phyloP scores from a whole-genome alignment of 208 protist genomes.

The Leishmania turanica region DNA sequence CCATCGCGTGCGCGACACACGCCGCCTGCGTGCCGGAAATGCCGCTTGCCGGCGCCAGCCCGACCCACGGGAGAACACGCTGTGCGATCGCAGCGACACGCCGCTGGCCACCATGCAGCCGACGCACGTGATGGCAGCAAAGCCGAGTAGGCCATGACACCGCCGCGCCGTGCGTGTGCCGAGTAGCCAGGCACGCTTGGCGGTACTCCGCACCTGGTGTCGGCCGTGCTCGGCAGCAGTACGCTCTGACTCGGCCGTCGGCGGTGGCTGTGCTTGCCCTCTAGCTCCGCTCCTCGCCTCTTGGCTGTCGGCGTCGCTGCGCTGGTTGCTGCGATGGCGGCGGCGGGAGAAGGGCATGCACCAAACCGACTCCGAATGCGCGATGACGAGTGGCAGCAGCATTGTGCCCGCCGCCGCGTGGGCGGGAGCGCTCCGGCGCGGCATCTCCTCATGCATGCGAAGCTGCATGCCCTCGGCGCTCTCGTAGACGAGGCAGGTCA shows the following conservation, averaged over 20 bases:
- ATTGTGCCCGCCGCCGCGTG: constrained; percentile 26
- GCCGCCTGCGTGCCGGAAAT: constrained; percentile 7
- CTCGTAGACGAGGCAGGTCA: constrained; percentile 30
- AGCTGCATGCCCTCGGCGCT: constrained; percentile 42
- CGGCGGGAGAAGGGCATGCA: constrained; percentile 21
- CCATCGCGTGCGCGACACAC: constrained; percentile 26
- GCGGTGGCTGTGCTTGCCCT: too few species aligned
- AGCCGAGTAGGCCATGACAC: constrained; percentile 16
- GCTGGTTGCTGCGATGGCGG: neutral
- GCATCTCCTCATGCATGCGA: constrained; percentile 25
- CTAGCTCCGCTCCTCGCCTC: neutral
- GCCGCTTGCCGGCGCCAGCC: constrained; percentile 24
- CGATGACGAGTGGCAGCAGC: constrained; percentile 28
- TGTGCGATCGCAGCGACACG: neutral
- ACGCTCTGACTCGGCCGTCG: too few species aligned
- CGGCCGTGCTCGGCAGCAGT: too few species aligned
- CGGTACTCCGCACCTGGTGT: neutral
- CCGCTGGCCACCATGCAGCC: constrained; percentile 19
- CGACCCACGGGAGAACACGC: neutral
- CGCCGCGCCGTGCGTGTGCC: constrained; percentile 5
- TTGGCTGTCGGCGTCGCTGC: neutral
- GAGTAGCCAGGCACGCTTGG: constrained; percentile 9
- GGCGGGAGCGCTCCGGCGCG: constrained; percentile 2
- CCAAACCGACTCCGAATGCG: constrained; percentile 33
- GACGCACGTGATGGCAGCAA: constrained; percentile 3